These are phyloP conservation scores for Persicaria maculosa DNA, from an alignment of 148 eudicot genomes.

Conservation along the genomic window DNA sequence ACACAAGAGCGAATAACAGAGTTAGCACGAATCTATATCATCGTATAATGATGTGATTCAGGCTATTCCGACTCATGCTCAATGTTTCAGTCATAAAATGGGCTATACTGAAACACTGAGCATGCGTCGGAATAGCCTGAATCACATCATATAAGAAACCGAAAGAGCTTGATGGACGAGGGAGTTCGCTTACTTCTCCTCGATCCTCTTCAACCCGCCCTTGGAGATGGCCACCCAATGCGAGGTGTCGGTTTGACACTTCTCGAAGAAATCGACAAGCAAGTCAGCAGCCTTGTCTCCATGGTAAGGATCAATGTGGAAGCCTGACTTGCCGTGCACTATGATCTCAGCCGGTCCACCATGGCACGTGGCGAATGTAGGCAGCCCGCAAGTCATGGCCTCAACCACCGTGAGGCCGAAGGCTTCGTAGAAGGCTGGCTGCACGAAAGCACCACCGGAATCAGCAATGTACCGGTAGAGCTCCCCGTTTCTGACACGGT, in stretches of 20 bases:
- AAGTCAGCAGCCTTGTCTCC: conserved; percentile 83
- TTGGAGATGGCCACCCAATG: conserved; percentile 79
- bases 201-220: conserved; percentile 77
- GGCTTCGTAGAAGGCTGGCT: conserved; percentile 94
- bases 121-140: too few species aligned
- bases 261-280: conserved; percentile 78
- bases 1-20: background rate
- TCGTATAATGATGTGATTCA: background rate
- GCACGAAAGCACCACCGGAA: conserved; percentile 79
- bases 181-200: conserved; percentile 60
- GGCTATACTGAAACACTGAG: too few species aligned
- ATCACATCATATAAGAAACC: background rate
- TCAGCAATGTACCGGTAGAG: conserved; percentile 90
- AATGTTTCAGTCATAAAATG: too few species aligned
- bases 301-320: conserved; percentile 93
- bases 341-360: conserved; percentile 99
- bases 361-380: conserved; percentile 85
- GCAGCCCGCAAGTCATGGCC: conserved; percentile 95
- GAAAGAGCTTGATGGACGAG: background rate
- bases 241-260: conserved; percentile 53
- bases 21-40: background rate
- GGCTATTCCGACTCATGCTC: too few species aligned
- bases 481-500: conserved; percentile 90
- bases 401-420: conserved; percentile 96
- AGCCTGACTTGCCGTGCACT: conserved; percentile 84